These are phyloP conservation scores for Parastagonospora avenae DNA, from an alignment of 2,329 filamentous ascomycete genomes.

Conservation along the genomic window DNA sequence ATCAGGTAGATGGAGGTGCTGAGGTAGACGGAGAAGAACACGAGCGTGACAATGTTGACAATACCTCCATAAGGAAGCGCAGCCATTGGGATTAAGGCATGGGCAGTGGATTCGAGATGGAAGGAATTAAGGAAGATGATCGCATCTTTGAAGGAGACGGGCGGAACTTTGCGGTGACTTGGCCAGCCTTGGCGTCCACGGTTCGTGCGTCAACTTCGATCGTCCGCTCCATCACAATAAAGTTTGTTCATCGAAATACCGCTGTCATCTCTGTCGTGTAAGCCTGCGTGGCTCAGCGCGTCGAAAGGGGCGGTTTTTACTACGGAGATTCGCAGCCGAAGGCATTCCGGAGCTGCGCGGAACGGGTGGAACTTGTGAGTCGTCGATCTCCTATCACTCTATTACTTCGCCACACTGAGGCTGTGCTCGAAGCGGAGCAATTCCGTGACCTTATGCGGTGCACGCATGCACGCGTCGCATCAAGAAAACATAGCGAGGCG, in stretches of 20 bases:
- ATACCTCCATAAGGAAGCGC: conserved; percentile 30
- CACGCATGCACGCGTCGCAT: neutral
- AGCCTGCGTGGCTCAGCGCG: neutral
- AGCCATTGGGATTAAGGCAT: conserved; percentile 33
- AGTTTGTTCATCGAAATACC: neutral
- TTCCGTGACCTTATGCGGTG: neutral
- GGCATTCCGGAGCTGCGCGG: neutral
- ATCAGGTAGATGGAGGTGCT: conserved; percentile 35
- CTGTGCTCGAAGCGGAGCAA: conserved; percentile 1
- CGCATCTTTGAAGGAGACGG: neutral
- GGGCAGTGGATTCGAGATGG: conserved; percentile 2
- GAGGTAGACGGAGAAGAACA: conserved; percentile 40
- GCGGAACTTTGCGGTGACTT: neutral
- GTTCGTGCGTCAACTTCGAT: neutral
- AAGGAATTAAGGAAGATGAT: neutral
- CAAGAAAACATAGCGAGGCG: neutral
- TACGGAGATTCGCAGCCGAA: too few relatives aligned
- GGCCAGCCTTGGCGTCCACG: neutral
- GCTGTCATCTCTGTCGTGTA: neutral
- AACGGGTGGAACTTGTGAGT: neutral
- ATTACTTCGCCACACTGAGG: conserved; percentile 5
- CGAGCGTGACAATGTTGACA: conserved; percentile 42
- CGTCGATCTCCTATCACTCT: neutral
- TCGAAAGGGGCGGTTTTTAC: too few relatives aligned
- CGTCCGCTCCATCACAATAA: neutral